phyloP scores from a whole-genome alignment of 2,329 filamentous ascomycete genomes.

The Rhexocercosporidium sp. region DNA sequence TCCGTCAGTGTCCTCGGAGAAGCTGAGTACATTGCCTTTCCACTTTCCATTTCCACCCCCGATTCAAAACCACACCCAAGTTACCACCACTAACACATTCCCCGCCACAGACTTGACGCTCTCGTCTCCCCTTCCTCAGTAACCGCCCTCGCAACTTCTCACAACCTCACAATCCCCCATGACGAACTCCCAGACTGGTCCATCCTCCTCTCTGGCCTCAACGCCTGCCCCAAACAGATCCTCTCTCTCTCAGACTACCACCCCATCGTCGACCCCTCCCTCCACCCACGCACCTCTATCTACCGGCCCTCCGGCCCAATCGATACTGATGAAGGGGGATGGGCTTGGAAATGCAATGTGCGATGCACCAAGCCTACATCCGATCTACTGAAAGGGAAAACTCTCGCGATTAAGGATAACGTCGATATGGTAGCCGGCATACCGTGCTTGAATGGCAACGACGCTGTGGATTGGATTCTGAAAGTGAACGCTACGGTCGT shows the following conservation, averaged over 20 bases:
- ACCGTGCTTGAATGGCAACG: conserved; percentile 36
- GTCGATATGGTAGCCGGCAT: conserved; percentile 34
- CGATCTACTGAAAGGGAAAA: conserved; percentile 28
- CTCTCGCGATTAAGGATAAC: conserved; percentile 36
- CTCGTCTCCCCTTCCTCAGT: conserved; percentile 28
- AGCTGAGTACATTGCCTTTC: too few relatives aligned
- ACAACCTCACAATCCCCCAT: conserved; percentile 27
- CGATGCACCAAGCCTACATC: too few relatives aligned
- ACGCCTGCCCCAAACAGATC: conserved; percentile 34
- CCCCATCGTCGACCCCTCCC: conserved; percentile 25
- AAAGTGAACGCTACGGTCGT: conserved; percentile 34
- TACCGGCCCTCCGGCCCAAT: conserved; percentile 27
- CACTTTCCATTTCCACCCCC: too few relatives aligned
- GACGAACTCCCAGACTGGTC: conserved; percentile 30
- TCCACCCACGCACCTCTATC: conserved; percentile 35
- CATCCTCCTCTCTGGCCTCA: conserved; percentile 31
- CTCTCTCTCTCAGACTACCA: conserved; percentile 31
- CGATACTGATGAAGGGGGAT: conserved; percentile 29
- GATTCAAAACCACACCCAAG: too few relatives aligned
- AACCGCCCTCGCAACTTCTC: conserved; percentile 20
- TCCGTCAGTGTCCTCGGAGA: too few relatives aligned
- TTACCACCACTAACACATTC: too few relatives aligned
- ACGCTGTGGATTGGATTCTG: conserved; percentile 31
- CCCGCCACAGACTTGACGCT: conserved; percentile 29
- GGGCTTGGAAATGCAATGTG: conserved; percentile 54